phyloP scores from a whole-genome alignment of 2,329 filamentous ascomycete species.

The Phialophora verrucosa region DNA sequence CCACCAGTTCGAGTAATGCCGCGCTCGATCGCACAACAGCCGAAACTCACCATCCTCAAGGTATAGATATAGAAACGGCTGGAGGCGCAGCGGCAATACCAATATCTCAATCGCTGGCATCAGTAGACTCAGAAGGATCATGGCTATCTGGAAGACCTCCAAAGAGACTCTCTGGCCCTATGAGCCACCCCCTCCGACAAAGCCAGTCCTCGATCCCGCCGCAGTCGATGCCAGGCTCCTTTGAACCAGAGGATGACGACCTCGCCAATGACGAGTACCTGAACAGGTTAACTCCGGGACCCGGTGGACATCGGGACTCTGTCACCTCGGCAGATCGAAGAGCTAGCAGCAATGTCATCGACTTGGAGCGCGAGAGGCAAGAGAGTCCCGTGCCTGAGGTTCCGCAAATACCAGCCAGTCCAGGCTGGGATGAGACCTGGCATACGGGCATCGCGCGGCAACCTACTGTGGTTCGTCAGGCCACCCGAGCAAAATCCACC shows the following conservation, averaged over 20 bases:
- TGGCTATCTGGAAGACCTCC: conserved; percentile 83
- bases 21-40: conserved; percentile 25
- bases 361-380: conserved; percentile 65
- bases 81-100: conserved; percentile 48
- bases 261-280: conserved; percentile 77
- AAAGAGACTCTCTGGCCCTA: conserved; percentile 53
- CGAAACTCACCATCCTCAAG: conserved; percentile 20
- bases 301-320: conserved; percentile 51
- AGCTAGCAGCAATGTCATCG: conserved; percentile 57
- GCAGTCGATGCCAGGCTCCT: conserved; percentile 39
- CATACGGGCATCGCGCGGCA: conserved; percentile 61
- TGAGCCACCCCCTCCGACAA: conserved; percentile 54
- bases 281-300: conserved; percentile 58
- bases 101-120: conserved; percentile 82
- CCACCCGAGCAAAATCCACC: conserved; percentile 64
- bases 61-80: conserved; percentile 29
- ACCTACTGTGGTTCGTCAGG: conserved; percentile 68
- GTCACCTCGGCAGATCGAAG: conserved; percentile 42
- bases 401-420: conserved; percentile 33
- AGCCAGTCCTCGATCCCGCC: conserved; percentile 53
- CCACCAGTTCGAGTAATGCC: conserved; percentile 41
- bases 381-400: conserved; percentile 41
- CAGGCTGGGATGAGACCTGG: conserved; percentile 50
- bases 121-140: conserved; percentile 92
- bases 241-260: conserved; percentile 59